Base-by-base conservation (phyloP, 768 basidiomycete species). In the Boletus vinaceobasis region DNA sequence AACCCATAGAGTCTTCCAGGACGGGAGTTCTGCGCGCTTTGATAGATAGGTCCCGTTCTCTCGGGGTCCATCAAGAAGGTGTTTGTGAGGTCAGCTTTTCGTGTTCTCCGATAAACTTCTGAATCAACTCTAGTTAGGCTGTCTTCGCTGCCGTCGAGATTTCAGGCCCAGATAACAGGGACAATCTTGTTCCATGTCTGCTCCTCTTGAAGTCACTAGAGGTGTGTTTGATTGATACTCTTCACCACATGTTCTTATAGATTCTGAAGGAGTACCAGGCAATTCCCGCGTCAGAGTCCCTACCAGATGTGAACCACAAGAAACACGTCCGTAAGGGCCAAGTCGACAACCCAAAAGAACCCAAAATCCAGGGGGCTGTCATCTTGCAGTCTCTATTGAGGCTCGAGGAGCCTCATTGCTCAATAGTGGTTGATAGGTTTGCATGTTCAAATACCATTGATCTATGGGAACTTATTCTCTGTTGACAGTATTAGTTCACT, bases 361-460 rank as follows among this genome's bases (percentile, higher is more conserved):
- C 87, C 7, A 89, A 83, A 61, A 80, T 87, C 13, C 92, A 93
- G 67, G 96, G 96, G 1, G 88, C 90, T 3, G 71, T 98, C 17
- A 72, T 99, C 13, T 71, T 98, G 2, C 94, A 98, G 70, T 85
- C 88, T 4, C 73, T 98, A 55, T 78, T 98, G 26, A 80, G 78
- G 31, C 77, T 97, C 23, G 71, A 81, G 1, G 76, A 80, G 9
- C 84, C 87, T 2, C 80, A 87, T 60, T 88, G 90, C 63, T 76
- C 80, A 44, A 71, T 82, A 23, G 83, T 94, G 4, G 72, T 87
- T 23, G 78, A 87, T 31, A 90, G 87, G 93, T 91, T 56, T 54
- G 74, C 50, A 31, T 14, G 0, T 52, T 40, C 15, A 23, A 40
- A 37, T 10, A 29, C 36, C 27, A 38, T 43, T 38, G 53, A n/a